These are phyloP conservation scores for Neurospora tetraspora DNA, from an alignment of 495 filamentous ascomycete genomes.

Conservation along the genomic window DNA sequence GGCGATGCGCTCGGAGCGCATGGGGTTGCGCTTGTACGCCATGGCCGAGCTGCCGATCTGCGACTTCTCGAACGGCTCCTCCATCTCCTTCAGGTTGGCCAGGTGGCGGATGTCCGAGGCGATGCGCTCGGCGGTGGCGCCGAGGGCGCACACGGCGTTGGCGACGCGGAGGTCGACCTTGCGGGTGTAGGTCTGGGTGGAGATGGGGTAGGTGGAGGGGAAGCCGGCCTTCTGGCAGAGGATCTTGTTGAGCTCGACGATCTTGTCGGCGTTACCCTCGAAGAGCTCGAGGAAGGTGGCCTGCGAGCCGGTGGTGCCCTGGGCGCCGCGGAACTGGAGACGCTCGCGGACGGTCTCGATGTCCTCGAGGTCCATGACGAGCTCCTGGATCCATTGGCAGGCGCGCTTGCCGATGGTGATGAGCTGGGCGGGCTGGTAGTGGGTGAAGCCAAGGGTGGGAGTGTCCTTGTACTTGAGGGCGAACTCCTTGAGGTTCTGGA, in stretches of 20 bases:
- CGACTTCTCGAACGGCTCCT: slow-evolving; percentile 83
- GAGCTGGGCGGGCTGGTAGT: slow-evolving; percentile 50
- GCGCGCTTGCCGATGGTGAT: slow-evolving; percentile 76
- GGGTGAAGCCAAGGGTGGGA: slow-evolving; percentile 70
- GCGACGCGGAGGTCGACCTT: slow-evolving; percentile 67
- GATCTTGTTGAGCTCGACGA: slow-evolving; percentile 55
- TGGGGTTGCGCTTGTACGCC: slow-evolving; percentile 77
- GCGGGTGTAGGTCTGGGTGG: slow-evolving; percentile 65
- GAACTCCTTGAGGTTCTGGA: slow-evolving; percentile 70
- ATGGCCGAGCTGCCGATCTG: slow-evolving; percentile 52
- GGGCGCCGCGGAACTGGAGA: slow-evolving; percentile 58
- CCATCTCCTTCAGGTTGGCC: slow-evolving; percentile 57
- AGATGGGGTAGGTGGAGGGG: slow-evolving; percentile 57
- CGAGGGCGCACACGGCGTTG: slow-evolving; percentile 74
- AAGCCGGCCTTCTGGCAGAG: slow-evolving; percentile 84
- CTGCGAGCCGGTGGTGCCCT: slow-evolving; percentile 36
- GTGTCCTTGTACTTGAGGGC: slow-evolving; percentile 61
- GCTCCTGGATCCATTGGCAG: slow-evolving; percentile 76
- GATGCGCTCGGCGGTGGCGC: slow-evolving; percentile 68
- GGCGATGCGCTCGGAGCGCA: slow-evolving; percentile 80
- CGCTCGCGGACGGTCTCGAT: slow-evolving; percentile 64
- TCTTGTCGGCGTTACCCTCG: slow-evolving; percentile 65
- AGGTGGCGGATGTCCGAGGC: slow-evolving; percentile 65
- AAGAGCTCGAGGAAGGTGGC: slow-evolving; percentile 74
- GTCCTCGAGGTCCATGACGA: slow-evolving; percentile 77